Evolutionary conservation across 257 asterid genomes (phyloP).

Genomic region (Anisodus tanguticus): DNA sequence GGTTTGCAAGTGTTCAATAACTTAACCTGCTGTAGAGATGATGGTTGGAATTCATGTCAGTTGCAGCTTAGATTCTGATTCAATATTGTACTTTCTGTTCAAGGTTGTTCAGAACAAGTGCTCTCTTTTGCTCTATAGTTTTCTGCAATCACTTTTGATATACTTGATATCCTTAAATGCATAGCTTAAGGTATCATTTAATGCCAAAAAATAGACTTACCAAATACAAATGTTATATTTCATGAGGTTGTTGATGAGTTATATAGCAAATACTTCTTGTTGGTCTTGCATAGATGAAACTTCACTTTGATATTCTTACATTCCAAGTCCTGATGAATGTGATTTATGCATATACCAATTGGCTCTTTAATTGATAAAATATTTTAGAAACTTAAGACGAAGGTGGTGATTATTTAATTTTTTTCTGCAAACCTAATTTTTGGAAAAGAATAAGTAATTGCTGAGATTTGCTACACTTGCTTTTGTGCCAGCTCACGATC

Average conservation of each 20-base stretch:
- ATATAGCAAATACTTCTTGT: neutral
- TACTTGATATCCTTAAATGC: neutral
- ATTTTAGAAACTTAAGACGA: too few relatives aligned
- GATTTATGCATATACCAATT: neutral
- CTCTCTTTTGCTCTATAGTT: neutral
- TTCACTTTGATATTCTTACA: neutral
- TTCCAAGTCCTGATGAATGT: neutral
- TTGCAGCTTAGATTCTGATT: conserved; percentile 6
- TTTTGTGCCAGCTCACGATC: too few relatives aligned
- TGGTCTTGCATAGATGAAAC: neutral
- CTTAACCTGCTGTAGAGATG: conserved; percentile 40
- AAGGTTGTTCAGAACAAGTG: neutral
- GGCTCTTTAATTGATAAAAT: neutral
- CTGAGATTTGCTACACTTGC: too few relatives aligned
- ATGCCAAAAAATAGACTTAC: neutral
- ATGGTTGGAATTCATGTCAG: neutral
- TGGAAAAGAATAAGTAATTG: too few relatives aligned
- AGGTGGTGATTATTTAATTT: too few relatives aligned
- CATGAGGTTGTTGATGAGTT: neutral
- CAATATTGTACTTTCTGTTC: neutral
- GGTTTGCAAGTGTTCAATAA: conserved; percentile 79
- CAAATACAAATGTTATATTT: neutral
- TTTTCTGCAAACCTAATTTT: too few relatives aligned
- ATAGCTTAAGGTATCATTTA: neutral
- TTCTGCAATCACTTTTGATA: neutral